These are phyloP conservation scores for Ramaria rubella DNA, from an alignment of 768 basidiomycete genomes.

Conservation along the genomic window DNA sequence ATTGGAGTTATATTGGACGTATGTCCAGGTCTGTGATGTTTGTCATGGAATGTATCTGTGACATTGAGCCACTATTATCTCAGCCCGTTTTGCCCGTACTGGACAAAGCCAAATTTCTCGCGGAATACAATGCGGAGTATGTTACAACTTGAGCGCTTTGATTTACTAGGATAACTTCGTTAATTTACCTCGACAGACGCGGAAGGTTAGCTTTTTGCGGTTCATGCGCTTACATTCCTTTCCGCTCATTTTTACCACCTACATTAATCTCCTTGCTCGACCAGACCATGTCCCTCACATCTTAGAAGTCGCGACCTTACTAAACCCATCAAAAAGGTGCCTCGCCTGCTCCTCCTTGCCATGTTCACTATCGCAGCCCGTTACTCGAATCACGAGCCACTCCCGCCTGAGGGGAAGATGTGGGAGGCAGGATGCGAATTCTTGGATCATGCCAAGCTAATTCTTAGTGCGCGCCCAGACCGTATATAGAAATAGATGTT, in stretches of 20 bases:
- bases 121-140: not conserved
- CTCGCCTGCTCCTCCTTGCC: constrained; percentile 62
- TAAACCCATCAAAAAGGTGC: constrained; percentile 28
- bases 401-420: constrained; percentile 53
- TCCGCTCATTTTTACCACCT: not conserved
- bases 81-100: constrained; percentile 5
- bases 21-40: not conserved
- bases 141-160: not conserved
- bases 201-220: not conserved
- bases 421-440: constrained; percentile 77
- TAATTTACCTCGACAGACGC: not conserved
- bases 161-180: not conserved
- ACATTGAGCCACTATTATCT: not conserved
- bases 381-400: constrained; percentile 43
- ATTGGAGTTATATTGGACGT: constrained; percentile 2
- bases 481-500: not conserved
- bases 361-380: constrained; percentile 83
- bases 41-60: not conserved
- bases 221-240: not conserved
- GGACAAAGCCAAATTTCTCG: constrained; percentile 1
- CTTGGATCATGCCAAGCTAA: constrained; percentile 55
- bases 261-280: too few species aligned
- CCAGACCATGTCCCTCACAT: too few species aligned
- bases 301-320: not conserved
- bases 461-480: constrained; percentile 34